Percentiles rank a stretch among this genome's conserved stretches.
phyloP scores from a whole-genome alignment of 495 filamentous ascomycete genomes.

The Hypoxylon crocopeplum region DNA sequence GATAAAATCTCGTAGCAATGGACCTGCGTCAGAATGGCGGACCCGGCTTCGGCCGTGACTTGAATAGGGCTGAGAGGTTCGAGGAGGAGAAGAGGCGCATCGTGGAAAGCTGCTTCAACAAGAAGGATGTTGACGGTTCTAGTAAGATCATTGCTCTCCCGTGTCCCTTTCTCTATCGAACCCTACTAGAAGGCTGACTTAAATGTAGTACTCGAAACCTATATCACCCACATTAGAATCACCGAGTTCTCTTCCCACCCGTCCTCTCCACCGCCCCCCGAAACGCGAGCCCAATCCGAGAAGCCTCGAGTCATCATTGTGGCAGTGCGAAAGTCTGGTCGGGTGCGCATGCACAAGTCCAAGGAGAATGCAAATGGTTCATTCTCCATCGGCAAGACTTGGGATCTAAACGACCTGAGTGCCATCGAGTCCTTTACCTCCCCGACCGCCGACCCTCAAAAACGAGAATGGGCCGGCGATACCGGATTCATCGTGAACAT shows the following conservation, averaged over 20 bases:
- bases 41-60: slow-evolving; percentile 42
- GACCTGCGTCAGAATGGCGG: slow-evolving; percentile 40
- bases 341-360: slow-evolving; percentile 95
- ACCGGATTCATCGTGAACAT: slow-evolving; percentile 89
- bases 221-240: slow-evolving; percentile 95
- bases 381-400: slow-evolving; percentile 98
- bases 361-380: slow-evolving; percentile 91
- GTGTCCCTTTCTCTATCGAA: not conserved
- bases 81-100: slow-evolving; percentile 96
- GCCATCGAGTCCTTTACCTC: slow-evolving; percentile 79
- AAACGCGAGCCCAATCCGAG: slow-evolving; percentile 71
- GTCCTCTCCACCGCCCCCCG: slow-evolving; percentile 83
- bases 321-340: slow-evolving; percentile 87
- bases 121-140: slow-evolving; percentile 81
- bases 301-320: slow-evolving; percentile 91
- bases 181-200: slow-evolving; percentile 9
- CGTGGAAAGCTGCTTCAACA: slow-evolving; percentile 88
- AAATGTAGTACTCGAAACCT: slow-evolving; percentile 81
- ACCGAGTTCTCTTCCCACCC: slow-evolving; percentile 84
- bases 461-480: slow-evolving; percentile 77
- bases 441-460: slow-evolving; percentile 65
- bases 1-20: slow-evolving; percentile 29
- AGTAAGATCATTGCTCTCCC: slow-evolving; percentile 61
- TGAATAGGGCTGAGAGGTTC: slow-evolving; percentile 84
- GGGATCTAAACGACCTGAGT: slow-evolving; percentile 87